Conservation (phyloP, 1,284 basidiomycete genomes). For the Gomphus bonarii region DNA sequence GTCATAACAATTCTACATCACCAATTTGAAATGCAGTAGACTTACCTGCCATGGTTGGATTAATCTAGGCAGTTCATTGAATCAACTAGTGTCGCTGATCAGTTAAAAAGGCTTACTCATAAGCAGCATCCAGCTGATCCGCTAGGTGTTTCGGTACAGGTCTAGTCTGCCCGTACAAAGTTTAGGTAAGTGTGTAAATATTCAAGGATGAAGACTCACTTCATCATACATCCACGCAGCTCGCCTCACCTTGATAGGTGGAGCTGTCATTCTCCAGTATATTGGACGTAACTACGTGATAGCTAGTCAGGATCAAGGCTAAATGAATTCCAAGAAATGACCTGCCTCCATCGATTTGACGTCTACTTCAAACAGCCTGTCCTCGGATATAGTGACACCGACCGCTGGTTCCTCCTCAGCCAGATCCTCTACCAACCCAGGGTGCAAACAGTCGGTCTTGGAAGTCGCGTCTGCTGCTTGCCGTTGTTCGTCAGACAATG, state of each 20-base stretch:
- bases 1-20: neutral
- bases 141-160: constrained; percentile 32
- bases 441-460: neutral
- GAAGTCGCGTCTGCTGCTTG: neutral
- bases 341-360: constrained; percentile 21
- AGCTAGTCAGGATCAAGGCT: neutral
- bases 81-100: neutral
- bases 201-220: constrained; percentile 20
- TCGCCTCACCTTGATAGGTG: constrained; percentile 32
- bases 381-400: constrained; percentile 19
- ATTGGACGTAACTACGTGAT: constrained; percentile 32
- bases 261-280: constrained; percentile 37
- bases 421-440: constrained; percentile 10
- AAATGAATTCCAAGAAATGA: neutral
- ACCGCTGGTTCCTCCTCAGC: constrained; percentile 14
- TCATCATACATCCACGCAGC: constrained; percentile 41
- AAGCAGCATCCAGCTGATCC: constrained; percentile 35
- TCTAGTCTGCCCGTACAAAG: constrained; percentile 14
- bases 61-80: neutral
- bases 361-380: constrained; percentile 23
- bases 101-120: constrained; percentile 19
- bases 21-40: constrained; percentile 17
- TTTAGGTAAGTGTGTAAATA: constrained; percentile 8
- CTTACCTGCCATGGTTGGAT: constrained; percentile 21
- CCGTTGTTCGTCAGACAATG: constrained; percentile 14